Percentiles rank a stretch among this genome's conserved stretches.
These are phyloP conservation scores for Orobanche coerulescens DNA, from an alignment of 257 asterid species.

Conservation along the genomic window DNA sequence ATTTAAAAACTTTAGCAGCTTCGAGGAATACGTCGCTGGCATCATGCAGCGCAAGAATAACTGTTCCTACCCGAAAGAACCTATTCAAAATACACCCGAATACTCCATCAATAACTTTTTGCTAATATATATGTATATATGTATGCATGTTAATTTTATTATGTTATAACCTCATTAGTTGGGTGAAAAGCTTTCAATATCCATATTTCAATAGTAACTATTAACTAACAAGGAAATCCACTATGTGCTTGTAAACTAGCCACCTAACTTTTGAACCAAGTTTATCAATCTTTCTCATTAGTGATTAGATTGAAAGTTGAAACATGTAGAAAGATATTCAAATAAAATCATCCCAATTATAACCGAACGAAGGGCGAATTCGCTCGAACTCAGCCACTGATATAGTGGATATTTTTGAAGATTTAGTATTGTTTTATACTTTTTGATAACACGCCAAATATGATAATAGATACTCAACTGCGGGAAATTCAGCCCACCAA, in stretches of 20 bases:
- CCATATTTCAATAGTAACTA: no score
- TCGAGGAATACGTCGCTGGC: slow-evolving; percentile 92
- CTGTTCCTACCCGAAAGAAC: slow-evolving; percentile 75
- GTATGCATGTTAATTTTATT: no score
- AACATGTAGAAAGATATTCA: background rate
- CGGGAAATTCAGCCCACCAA: background rate
- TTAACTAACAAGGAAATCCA: slow-evolving; percentile 6
- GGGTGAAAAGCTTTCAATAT: background rate
- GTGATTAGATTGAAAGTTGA: background rate
- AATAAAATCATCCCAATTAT: background rate
- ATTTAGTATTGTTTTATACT: background rate
- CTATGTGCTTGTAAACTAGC: background rate
- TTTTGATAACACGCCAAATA: background rate
- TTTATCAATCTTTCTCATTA: background rate
- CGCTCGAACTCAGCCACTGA: slow-evolving; percentile 6
- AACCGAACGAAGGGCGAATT: background rate
- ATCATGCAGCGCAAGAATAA: slow-evolving; percentile 83
- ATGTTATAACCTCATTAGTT: background rate
- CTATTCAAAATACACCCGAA: slow-evolving; percentile 30
- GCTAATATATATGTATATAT: background rate
- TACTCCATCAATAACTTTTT: slow-evolving; percentile 13
- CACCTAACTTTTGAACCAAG: background rate
- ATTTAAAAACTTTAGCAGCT: slow-evolving; percentile 90
- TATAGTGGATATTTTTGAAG: background rate
- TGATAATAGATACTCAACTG: background rate